Base-by-base conservation (phyloP, 2,329 filamentous ascomycete species). In the Apiospora aurea region DNA sequence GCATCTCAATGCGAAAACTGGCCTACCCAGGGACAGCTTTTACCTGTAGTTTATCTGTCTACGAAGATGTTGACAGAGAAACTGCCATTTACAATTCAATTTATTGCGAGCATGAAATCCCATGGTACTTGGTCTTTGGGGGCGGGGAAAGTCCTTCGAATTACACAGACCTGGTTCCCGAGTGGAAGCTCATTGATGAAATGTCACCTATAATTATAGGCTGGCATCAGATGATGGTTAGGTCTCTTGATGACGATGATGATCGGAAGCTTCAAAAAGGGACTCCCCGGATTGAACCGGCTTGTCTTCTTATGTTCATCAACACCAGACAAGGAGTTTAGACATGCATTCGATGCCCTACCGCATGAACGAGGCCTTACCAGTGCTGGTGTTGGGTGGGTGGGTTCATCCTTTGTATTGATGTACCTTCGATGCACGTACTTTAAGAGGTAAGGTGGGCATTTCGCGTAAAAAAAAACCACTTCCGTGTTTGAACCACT, bases 281-380 rank as follows among this genome's bases (percentile, higher is more conserved):
- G 18, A 10, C 46, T 47, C 29, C 26, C 46, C 16, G 14, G 16
- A 18, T 34, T 21, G 53, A 34, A 34, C 53, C 26, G 53, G 29
- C 29, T 34, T 61, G 29, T 14, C 29, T 57, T 34, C 26, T 26
- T 16, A 57, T 57, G 51, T 57, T 29, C 51, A 57, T 16, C 24
- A 57, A 29, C 7, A 7, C 24, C 34, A 38, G 34, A 38, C 34
- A 38, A 57, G 51, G 29, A 16, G 26, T 57, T 34, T 57, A 57
- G 18, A 57, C 29, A 61, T 61, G 53, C 53, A 61, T 49, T n/a
- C 46, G 46, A n/a, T n/a, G 46, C 46, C 46, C 8, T 49, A n/a
- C 21, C 21, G 46, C 21, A 49, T n/a, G 29, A 29, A 61, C 29
- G 29, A 38, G 53, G 29, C 53, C 53, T 24, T 53, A 5, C 24